Conservation (phyloP, 2,329 filamentous ascomycete species). For the Nannizzia gypsea region DNA sequence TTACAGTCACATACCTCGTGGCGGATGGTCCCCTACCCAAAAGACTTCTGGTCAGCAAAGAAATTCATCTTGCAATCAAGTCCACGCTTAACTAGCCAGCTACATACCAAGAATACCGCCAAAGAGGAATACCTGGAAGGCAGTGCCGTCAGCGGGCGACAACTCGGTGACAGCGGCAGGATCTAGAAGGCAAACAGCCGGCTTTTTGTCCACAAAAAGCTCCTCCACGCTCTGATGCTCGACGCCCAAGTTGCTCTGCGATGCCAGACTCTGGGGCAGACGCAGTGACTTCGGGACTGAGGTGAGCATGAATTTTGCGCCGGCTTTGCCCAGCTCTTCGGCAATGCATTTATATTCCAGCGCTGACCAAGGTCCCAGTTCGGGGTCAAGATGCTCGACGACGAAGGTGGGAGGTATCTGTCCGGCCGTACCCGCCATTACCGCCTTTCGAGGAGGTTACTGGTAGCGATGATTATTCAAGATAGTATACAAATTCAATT, state of each 20-base stretch:
- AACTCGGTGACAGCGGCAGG: slow-evolving; percentile 72
- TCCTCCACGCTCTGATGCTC: slow-evolving; percentile 72
- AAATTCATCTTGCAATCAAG: too few relatives aligned
- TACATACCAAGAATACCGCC: slow-evolving; percentile 78
- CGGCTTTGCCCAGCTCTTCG: slow-evolving; percentile 57
- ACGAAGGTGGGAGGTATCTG: slow-evolving; percentile 47
- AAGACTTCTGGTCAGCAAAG: neutral
- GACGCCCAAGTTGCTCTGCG: slow-evolving; percentile 51
- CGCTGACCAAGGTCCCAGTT: slow-evolving; percentile 86
- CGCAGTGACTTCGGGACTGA: slow-evolving; percentile 60
- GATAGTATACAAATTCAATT: too few relatives aligned
- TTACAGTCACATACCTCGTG: slow-evolving; percentile 53
- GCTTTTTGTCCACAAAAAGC: slow-evolving; percentile 60
- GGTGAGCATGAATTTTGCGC: slow-evolving; percentile 65
- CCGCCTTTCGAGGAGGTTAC: too few relatives aligned
- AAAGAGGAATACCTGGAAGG: slow-evolving; percentile 86
- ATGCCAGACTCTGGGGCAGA: slow-evolving; percentile 48
- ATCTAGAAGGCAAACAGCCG: slow-evolving; percentile 77
- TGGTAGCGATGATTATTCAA: too few relatives aligned
- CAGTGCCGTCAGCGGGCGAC: slow-evolving; percentile 65
- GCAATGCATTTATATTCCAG: slow-evolving; percentile 87
- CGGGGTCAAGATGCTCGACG: slow-evolving; percentile 91
- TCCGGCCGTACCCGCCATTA: neutral
- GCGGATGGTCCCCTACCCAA: slow-evolving; percentile 71
- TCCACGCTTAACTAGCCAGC: neutral